Conservation (phyloP, 768 basidiomycete species). For the Suillus spraguei region DNA sequence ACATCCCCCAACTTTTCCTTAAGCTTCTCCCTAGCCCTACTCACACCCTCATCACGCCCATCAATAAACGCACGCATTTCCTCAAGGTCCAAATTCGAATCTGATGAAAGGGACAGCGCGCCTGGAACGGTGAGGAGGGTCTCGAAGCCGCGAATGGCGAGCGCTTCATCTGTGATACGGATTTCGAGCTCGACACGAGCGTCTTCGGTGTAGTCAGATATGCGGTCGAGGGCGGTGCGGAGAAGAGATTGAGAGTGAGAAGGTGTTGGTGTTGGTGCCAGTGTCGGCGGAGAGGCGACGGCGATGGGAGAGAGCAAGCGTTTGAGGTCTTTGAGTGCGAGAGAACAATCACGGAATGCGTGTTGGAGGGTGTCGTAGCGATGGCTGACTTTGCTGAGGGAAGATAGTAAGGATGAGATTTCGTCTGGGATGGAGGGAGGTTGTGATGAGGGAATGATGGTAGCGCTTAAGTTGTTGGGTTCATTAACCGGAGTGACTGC, state of each 20-base stretch:
- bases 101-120: constrained; percentile 28
- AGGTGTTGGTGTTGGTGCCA: constrained; percentile 1
- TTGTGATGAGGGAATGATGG: not conserved
- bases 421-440: not conserved
- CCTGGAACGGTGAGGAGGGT: constrained; percentile 65
- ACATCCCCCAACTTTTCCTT: constrained; percentile 67
- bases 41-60: constrained; percentile 51
- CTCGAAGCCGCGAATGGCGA: constrained; percentile 66
- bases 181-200: constrained; percentile 85
- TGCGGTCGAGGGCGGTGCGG: constrained; percentile 54
- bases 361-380: constrained; percentile 66
- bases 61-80: constrained; percentile 60
- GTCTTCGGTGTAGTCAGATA: constrained; percentile 78
- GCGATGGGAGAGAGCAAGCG: constrained; percentile 18
- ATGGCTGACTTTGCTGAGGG: constrained; percentile 45
- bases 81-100: constrained; percentile 17
- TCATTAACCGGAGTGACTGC: not conserved
- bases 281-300: not conserved
- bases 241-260: constrained; percentile 35
- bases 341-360: constrained; percentile 69
- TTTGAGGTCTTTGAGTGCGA: constrained; percentile 63
- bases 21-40: constrained; percentile 51
- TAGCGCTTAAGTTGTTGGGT: not conserved
- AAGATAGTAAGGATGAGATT: constrained; percentile 44
- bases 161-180: constrained; percentile 67